Evolutionary conservation across 2,329 filamentous ascomycete genomes (phyloP).

Genomic region (Fusarium multiceps): DNA sequence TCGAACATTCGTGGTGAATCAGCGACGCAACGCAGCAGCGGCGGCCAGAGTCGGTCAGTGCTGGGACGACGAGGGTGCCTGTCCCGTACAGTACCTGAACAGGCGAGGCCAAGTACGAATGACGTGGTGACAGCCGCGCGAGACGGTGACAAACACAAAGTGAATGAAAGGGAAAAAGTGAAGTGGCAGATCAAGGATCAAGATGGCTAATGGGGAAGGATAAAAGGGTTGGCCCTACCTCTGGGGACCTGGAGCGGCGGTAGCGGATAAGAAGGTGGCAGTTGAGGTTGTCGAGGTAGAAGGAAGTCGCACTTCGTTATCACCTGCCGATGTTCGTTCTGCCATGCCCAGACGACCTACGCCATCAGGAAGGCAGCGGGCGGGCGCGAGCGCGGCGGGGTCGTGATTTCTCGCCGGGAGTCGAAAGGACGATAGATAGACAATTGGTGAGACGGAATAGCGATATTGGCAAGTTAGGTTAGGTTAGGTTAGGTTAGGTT

Average conservation of each 20-base stretch:
- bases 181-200: slow-evolving; percentile 24
- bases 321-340: slow-evolving; percentile 69
- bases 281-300: slow-evolving; percentile 52
- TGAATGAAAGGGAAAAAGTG: slow-evolving; percentile 13
- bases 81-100: slow-evolving; percentile 10
- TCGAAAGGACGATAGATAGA: slow-evolving; percentile 34
- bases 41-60: slow-evolving; percentile 33
- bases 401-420: slow-evolving; percentile 37
- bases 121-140: slow-evolving; percentile 15
- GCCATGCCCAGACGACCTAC: slow-evolving; percentile 73
- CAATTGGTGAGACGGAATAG: slow-evolving; percentile 26
- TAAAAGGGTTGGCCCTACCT: slow-evolving; percentile 45
- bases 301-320: slow-evolving; percentile 67
- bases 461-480: slow-evolving; percentile 5
- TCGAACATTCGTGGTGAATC: slow-evolving; percentile 39
- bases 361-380: slow-evolving; percentile 66
- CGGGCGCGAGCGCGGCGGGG: slow-evolving; percentile 49
- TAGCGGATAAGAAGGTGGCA: slow-evolving; percentile 42
- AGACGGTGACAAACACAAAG: slow-evolving; percentile 7
- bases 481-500: neutral
- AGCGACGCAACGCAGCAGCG: slow-evolving; percentile 31
- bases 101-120: slow-evolving; percentile 21
- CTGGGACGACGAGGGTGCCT: slow-evolving; percentile 30
- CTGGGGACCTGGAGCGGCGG: slow-evolving; percentile 40
- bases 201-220: slow-evolving; percentile 28